phyloP scores from a whole-genome alignment of 2,329 filamentous ascomycete species.

The Ophiocordyceps sinensis region DNA sequence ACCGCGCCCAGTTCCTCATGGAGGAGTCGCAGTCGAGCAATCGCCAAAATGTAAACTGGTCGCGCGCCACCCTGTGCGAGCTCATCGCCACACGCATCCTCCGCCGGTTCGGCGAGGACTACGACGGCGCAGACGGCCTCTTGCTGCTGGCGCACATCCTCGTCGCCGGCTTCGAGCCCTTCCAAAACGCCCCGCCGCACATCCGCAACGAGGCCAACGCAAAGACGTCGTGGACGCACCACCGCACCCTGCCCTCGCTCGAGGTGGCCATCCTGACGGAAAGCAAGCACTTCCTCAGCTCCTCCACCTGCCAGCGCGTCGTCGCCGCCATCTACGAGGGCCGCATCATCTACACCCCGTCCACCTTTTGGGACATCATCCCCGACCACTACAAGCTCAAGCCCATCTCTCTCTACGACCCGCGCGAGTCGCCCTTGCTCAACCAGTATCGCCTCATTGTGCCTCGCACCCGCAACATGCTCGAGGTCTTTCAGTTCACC shows the following conservation, averaged over 20 bases:
- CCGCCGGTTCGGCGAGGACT: conserved; percentile 65
- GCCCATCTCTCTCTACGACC: conserved; percentile 69
- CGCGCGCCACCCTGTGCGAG: conserved; percentile 66
- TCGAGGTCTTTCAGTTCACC: conserved; percentile 63
- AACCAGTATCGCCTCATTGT: conserved; percentile 81
- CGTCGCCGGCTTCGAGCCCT: conserved; percentile 72
- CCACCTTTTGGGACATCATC: conserved; percentile 67
- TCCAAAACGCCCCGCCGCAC: conserved; percentile 63
- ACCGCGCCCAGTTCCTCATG: conserved; percentile 63
- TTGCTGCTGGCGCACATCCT: conserved; percentile 65
- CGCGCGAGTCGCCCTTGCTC: conserved; percentile 56
- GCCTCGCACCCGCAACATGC: conserved; percentile 58
- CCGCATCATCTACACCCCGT: conserved; percentile 68
- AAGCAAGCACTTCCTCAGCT: conserved; percentile 64
- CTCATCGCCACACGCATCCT: conserved; percentile 66
- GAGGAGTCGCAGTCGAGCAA: conserved; percentile 65
- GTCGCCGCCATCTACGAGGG: conserved; percentile 73
- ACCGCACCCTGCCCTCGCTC: conserved; percentile 56
- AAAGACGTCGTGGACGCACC: conserved; percentile 30
- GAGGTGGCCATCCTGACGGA: conserved; percentile 75
- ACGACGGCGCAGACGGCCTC: conserved; percentile 54
- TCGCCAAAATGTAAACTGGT: conserved; percentile 68
- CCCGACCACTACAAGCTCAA: conserved; percentile 78
- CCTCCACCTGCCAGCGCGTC: conserved; percentile 67
- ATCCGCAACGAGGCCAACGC: conserved; percentile 44